Base-by-base conservation (phyloP, 2,329 filamentous ascomycete species). In the Pyrenophora seminiperda region DNA sequence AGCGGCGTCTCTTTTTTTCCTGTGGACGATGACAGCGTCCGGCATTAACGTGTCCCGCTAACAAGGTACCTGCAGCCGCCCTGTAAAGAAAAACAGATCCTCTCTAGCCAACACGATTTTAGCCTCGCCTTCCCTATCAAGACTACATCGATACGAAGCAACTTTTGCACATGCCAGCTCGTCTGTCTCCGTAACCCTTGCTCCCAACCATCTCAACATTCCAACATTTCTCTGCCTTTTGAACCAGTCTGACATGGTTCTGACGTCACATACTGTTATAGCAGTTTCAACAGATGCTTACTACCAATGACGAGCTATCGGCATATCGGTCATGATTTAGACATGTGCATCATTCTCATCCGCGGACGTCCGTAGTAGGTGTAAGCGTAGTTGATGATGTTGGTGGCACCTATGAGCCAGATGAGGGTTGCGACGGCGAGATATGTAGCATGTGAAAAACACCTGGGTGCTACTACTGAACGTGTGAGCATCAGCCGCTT, bases 181-280 rank as follows among this genome's bases (percentile, higher is more conserved):
- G 41, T 14, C 19, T 54, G 49, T 2, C 7, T 59, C 56, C 7
- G 58, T 40, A 22, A 22, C 58, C 47, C 3, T 43, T 40, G 6
- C 58, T 54, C 11, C 61, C 59, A 30, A 65, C 59, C 15, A 66
- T 54, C 34, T 67, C 60, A 20, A 67, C 34, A 10, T 62, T 62
- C 60, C 62, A 64, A n/a, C n/a, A n/a, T n/a, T n/a, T 63, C 51
- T 7, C 36, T 32, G 7, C 50, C 54, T 20, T 20, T 49, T 58
- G 49, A 65, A 67, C 60, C 62, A 66, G 5, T 58, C 59, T 9
- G 66, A 17, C 54, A 51, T 61, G 1, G 56, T 58, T 11, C 34
- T 41, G 2, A 56, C 34, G 2, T 62, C 47, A 9, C 14, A 11
- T 49, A 41, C n/a, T 66, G 53, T 20, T 58, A 38, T 1, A 66